phyloP scores from a whole-genome alignment of 1,284 basidiomycete genomes.

The Xerocomus nothofagi region DNA sequence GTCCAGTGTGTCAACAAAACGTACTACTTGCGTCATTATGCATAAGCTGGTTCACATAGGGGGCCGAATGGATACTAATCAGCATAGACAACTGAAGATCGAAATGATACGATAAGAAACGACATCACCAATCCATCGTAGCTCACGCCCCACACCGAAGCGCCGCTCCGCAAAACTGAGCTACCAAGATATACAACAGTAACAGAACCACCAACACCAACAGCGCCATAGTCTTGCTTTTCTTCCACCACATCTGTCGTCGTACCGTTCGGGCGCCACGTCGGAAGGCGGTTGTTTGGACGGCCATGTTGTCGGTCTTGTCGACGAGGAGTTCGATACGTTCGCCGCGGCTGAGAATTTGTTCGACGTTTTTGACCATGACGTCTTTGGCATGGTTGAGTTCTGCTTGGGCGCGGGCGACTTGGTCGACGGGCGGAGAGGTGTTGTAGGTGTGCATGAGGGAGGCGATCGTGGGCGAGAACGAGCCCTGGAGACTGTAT shows the following conservation, averaged over 20 bases:
- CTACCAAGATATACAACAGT: conserved; percentile 76
- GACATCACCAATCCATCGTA: not conserved
- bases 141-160: conserved; percentile 55
- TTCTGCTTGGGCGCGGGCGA: conserved; percentile 87
- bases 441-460: conserved; percentile 89
- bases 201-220: conserved; percentile 72
- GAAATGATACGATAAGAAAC: conserved; percentile 5
- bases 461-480: conserved; percentile 62
- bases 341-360: conserved; percentile 92
- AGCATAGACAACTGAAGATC: conserved; percentile 3
- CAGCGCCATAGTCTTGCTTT: conserved; percentile 74
- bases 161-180: conserved; percentile 84
- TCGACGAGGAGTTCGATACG: conserved; percentile 95
- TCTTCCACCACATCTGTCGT: conserved; percentile 97
- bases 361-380: conserved; percentile 96
- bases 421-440: conserved; percentile 87
- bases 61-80: conserved; percentile 12
- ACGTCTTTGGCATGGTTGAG: conserved; percentile 94
- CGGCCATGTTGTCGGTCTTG: conserved; percentile 95
- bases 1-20: not conserved
- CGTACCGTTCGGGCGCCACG: conserved; percentile 85
- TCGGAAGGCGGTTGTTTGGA: conserved; percentile 94
- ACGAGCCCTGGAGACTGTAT: conserved; percentile 68
- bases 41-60: not conserved
- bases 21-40: not conserved